These are phyloP conservation scores for Phialophora tarda DNA, from an alignment of 2,329 filamentous ascomycete species.

Conservation along the genomic window DNA sequence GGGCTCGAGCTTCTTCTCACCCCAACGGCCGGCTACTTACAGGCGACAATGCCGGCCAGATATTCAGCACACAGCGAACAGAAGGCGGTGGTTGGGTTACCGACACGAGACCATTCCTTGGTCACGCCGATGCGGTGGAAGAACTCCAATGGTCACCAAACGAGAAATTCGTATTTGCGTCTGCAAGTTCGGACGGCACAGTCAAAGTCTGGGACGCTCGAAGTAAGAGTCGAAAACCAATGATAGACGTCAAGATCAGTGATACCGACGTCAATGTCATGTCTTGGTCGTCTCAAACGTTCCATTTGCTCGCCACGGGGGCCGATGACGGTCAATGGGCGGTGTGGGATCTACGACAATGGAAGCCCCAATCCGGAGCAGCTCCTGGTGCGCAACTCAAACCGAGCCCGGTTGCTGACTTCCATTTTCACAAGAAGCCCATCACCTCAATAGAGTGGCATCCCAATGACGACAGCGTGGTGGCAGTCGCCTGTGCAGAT, in stretches of 20 bases:
- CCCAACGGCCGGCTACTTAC: constrained; percentile 85
- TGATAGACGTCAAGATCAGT: constrained; percentile 83
- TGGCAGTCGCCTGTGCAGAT: constrained; percentile 89
- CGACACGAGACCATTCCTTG: constrained; percentile 80
- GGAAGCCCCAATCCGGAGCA: constrained; percentile 70
- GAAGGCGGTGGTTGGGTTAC: constrained; percentile 90
- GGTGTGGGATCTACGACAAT: constrained; percentile 94
- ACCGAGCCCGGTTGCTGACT: constrained; percentile 86
- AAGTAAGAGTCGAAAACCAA: constrained; percentile 86
- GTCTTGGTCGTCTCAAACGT: constrained; percentile 88
- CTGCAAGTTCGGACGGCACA: constrained; percentile 89
- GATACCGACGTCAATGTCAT: constrained; percentile 92
- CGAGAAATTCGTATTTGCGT: constrained; percentile 92
- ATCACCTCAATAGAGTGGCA: constrained; percentile 98
- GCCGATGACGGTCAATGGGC: constrained; percentile 93
- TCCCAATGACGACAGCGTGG: constrained; percentile 92
- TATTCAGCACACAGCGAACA: constrained; percentile 84
- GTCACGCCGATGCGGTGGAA: constrained; percentile 85
- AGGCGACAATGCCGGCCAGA: constrained; percentile 86
- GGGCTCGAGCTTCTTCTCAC: constrained; percentile 73
- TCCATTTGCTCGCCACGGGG: constrained; percentile 87
- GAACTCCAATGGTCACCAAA: constrained; percentile 96
- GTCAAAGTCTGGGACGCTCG: constrained; percentile 96
- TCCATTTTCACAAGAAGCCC: constrained; percentile 94
- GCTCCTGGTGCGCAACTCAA: constrained; percentile 54